Evolutionary conservation across 441 rosid species (phyloP).

Genomic region (Adansonia rubrostipa): DNA sequence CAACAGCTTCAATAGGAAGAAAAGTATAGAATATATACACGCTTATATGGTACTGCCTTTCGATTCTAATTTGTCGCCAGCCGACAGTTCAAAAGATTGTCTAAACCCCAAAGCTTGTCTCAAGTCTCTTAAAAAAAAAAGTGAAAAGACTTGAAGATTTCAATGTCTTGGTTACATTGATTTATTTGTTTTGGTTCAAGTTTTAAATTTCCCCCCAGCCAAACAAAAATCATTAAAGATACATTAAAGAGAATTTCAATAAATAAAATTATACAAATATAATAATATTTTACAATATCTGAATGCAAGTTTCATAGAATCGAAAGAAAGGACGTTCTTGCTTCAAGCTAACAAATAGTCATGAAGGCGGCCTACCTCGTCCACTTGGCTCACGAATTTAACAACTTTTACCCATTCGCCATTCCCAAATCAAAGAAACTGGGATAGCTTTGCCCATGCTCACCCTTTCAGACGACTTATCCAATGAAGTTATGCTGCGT

Average conservation of each 20-base stretch:
- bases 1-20: neutral
- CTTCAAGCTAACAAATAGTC: neutral
- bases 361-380: neutral
- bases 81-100: neutral
- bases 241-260: too few species aligned
- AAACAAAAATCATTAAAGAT: neutral
- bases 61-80: neutral
- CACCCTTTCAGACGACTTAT: too few species aligned
- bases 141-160: neutral
- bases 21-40: neutral
- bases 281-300: too few species aligned
- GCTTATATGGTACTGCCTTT: too few species aligned
- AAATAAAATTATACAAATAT: too few species aligned
- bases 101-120: neutral
- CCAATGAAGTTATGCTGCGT: neutral
- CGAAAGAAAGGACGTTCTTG: slow-evolving; percentile 14
- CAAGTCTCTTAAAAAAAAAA: neutral
- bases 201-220: neutral
- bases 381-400: neutral
- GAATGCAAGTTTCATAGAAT: neutral
- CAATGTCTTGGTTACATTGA: neutral
- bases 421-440: neutral
- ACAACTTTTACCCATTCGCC: neutral
- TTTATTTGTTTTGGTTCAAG: neutral
- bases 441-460: too few species aligned